A percentile compares a stretch with the other conserved stretches of the same genome.
phyloP scores from a whole-genome alignment of 306 rosid genomes.

The Medicago lupulina region DNA sequence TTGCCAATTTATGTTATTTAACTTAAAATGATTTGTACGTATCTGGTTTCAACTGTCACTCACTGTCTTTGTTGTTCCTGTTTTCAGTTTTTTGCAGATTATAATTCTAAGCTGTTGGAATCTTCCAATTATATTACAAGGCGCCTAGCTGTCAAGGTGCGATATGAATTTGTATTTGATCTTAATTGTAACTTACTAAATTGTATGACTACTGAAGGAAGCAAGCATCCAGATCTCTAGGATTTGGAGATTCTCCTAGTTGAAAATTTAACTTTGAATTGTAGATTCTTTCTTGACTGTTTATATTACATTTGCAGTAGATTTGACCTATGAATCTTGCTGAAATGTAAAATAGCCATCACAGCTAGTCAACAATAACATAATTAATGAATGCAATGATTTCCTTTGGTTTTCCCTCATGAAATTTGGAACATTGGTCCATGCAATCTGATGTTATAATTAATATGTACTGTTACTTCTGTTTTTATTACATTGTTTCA shows the following conservation, averaged over 20 bases:
- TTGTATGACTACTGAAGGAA: slow-evolving; percentile 24
- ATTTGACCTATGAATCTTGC: slow-evolving; percentile 9
- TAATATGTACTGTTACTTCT: neutral
- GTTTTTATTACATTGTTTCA: slow-evolving; percentile 30
- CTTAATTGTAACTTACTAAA: slow-evolving; percentile 11
- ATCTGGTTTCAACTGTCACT: slow-evolving; percentile 19
- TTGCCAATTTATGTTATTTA: slow-evolving; percentile 31
- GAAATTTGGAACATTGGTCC: slow-evolving; percentile 13
- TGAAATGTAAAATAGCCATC: neutral
- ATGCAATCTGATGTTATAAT: slow-evolving; percentile 26
- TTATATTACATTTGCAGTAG: neutral
- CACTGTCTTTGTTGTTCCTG: slow-evolving; percentile 34
- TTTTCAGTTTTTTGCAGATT: slow-evolving; percentile 86
- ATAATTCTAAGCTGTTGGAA: slow-evolving; percentile 90
- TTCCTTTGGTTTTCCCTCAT: neutral
- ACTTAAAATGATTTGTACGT: slow-evolving; percentile 7
- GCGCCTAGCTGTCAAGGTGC: slow-evolving; percentile 97
- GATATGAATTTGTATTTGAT: slow-evolving; percentile 30
- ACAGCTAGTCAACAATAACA: slow-evolving; percentile 11
- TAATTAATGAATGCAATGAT: slow-evolving; percentile 25
- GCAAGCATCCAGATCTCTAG: slow-evolving; percentile 27
- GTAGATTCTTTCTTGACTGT: slow-evolving; percentile 6
- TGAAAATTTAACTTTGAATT: slow-evolving; percentile 27
- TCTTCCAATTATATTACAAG: slow-evolving; percentile 94
- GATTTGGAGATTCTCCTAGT: slow-evolving; percentile 1